Evolutionary conservation across 202 grass and related monocot species (phyloP).

Genomic region (Carex arenaria): DNA sequence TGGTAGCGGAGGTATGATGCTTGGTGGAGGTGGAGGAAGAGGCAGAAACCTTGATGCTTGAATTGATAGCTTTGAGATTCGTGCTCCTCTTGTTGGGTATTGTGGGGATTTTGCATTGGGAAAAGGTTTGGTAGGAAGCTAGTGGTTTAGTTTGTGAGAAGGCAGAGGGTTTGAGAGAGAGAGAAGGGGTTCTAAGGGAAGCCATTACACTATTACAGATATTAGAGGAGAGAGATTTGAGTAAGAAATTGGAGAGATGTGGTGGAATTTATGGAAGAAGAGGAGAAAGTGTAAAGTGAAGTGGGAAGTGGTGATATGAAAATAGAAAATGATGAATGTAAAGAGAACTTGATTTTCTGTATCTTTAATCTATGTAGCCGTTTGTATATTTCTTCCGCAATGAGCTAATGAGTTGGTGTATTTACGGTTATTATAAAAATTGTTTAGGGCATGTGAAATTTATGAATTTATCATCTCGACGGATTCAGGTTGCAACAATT

Average conservation of each 20-base stretch:
- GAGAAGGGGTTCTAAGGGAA: conserved; percentile 9
- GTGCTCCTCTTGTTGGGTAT: neutral
- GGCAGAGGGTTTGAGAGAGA: conserved; percentile 21
- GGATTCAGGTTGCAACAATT: neutral
- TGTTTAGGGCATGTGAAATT: neutral
- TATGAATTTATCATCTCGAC: neutral
- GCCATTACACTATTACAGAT: conserved; percentile 4
- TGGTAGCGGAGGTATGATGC: neutral
- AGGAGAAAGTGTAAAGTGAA: neutral
- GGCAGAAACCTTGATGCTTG: neutral
- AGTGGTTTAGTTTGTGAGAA: neutral
- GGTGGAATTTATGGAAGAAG: neutral
- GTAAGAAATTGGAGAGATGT: neutral
- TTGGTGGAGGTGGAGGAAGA: conserved; percentile 1
- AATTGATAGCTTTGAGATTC: conserved; percentile 14
- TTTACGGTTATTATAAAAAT: neutral
- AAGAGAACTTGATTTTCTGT: conserved; percentile 3
- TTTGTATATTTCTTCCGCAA: neutral
- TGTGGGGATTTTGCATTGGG: conserved; percentile 1
- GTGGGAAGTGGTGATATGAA: neutral
- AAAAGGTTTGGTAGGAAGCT: neutral
- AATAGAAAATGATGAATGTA: neutral
- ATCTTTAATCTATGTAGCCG: neutral
- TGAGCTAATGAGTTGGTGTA: neutral
- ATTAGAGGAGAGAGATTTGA: neutral